Evolutionary conservation across 495 filamentous ascomycete genomes (phyloP).

Genomic region (Xylaria grammica): DNA sequence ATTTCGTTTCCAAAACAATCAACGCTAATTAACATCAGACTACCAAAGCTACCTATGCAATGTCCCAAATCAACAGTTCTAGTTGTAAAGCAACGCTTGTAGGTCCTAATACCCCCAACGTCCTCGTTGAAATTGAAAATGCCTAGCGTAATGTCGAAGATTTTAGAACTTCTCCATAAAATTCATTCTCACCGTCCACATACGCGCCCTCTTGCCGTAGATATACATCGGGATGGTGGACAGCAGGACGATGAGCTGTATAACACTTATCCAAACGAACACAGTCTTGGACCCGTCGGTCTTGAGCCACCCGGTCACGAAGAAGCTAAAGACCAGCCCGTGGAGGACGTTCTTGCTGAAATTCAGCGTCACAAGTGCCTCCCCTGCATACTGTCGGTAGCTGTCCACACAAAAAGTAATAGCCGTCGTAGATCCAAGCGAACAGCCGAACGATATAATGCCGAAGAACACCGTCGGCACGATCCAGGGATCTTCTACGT

Average conservation of each 20-base stretch:
- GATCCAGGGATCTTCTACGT: conserved; percentile 78
- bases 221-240: conserved; percentile 94
- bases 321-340: conserved; percentile 86
- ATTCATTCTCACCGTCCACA: conserved; percentile 92
- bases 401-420: conserved; percentile 96
- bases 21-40: background rate
- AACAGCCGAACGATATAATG: conserved; percentile 90
- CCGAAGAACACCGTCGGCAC: conserved; percentile 95
- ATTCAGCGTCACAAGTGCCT: conserved; percentile 93
- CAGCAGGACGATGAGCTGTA: conserved; percentile 76
- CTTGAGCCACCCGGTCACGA: conserved; percentile 86
- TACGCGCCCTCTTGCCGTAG: conserved; percentile 89
- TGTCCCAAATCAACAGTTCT: background rate
- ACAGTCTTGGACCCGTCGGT: conserved; percentile 75
- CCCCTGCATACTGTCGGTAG: conserved; percentile 92
- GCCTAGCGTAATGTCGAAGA: background rate
- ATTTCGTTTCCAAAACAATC: conserved; percentile 4
- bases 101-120: background rate
- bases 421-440: conserved; percentile 87
- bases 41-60: background rate
- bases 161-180: conserved; percentile 86
- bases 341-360: conserved; percentile 95
- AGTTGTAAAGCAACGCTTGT: background rate
- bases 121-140: background rate
- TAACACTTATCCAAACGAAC: conserved; percentile 82